Conservation (phyloP, 169 alveolate species). For the Plasmodium chabaudi region DNA sequence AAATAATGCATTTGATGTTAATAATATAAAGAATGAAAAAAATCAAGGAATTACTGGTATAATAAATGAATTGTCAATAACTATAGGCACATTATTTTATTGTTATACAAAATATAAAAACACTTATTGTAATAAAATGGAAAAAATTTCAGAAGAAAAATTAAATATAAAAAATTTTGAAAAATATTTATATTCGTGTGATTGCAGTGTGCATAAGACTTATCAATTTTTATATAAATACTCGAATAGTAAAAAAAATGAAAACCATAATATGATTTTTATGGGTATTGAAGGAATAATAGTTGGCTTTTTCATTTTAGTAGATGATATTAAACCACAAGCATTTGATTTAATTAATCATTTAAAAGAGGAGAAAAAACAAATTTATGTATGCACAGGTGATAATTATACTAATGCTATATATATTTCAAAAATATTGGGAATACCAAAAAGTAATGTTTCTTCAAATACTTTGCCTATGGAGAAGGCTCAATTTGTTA, state of each 20-base stretch:
- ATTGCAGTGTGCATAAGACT: conserved; percentile 69
- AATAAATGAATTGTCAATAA: conserved; percentile 52
- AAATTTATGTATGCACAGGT: conserved; percentile 70
- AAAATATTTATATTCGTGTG: conserved; percentile 56
- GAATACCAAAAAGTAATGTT: conserved; percentile 47
- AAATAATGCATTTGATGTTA: conserved; percentile 33
- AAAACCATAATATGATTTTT: conserved; percentile 67
- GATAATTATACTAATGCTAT: conserved; percentile 73
- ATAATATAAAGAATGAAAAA: conserved; percentile 51
- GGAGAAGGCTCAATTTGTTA: conserved; percentile 71
- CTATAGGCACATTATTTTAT: conserved; percentile 59
- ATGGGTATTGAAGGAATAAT: conserved; percentile 72
- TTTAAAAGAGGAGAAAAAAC: conserved; percentile 36
- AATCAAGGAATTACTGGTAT: conserved; percentile 69
- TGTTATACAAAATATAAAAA: conserved; percentile 71
- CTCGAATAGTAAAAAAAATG: conserved; percentile 74
- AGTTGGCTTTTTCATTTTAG: conserved; percentile 61
- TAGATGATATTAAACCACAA: conserved; percentile 65
- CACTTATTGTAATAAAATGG: conserved; percentile 19
- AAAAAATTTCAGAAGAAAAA: conserved; percentile 22
- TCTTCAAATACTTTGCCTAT: conserved; percentile 61
- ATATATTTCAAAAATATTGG: conserved; percentile 61
- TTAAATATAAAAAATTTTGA: conserved; percentile 37
- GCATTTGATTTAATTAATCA: conserved; percentile 52
- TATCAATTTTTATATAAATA: conserved; percentile 64